These are phyloP conservation scores for Panellus pusillus DNA, from an alignment of 768 basidiomycete species.

Conservation along the genomic window DNA sequence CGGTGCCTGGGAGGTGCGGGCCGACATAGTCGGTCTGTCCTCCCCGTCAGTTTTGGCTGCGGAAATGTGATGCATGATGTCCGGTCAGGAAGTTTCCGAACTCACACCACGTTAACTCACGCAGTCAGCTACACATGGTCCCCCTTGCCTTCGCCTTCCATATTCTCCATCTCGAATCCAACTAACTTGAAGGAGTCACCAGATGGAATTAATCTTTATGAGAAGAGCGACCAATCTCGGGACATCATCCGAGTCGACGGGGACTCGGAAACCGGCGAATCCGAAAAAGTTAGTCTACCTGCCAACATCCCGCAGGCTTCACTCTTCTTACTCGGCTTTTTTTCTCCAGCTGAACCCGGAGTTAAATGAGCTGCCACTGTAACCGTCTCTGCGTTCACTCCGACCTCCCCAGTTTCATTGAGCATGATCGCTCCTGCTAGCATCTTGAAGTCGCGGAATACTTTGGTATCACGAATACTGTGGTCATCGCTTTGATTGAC, in stretches of 20 bases:
- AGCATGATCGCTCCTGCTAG: slow-evolving; percentile 74
- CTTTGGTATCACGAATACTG: slow-evolving; percentile 54
- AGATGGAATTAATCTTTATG: too few relatives aligned
- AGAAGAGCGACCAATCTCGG: too few relatives aligned
- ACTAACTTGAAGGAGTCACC: too few relatives aligned
- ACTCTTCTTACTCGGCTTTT: background rate
- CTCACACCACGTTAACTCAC: too few relatives aligned
- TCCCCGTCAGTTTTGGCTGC: too few relatives aligned
- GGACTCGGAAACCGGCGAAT: slow-evolving; percentile 55
- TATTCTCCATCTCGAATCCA: too few relatives aligned
- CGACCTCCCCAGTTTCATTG: slow-evolving; percentile 68
- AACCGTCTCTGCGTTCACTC: slow-evolving; percentile 66
- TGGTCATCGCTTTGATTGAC: slow-evolving; percentile 55
- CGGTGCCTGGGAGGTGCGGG: too few relatives aligned
- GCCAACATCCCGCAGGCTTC: background rate
- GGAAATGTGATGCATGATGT: too few relatives aligned
- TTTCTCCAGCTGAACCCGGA: slow-evolving; percentile 50
- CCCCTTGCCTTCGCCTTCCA: too few relatives aligned
- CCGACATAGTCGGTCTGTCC: too few relatives aligned
- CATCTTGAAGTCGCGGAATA: slow-evolving; percentile 45
- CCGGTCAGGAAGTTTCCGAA: too few relatives aligned
- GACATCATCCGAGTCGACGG: slow-evolving; percentile 50
- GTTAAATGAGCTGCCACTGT: slow-evolving; percentile 64
- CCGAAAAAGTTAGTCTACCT: slow-evolving; percentile 51
- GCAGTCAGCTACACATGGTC: too few relatives aligned